phyloP scores from a whole-genome alignment of 2,329 filamentous ascomycete species.

The Apiospora marii region DNA sequence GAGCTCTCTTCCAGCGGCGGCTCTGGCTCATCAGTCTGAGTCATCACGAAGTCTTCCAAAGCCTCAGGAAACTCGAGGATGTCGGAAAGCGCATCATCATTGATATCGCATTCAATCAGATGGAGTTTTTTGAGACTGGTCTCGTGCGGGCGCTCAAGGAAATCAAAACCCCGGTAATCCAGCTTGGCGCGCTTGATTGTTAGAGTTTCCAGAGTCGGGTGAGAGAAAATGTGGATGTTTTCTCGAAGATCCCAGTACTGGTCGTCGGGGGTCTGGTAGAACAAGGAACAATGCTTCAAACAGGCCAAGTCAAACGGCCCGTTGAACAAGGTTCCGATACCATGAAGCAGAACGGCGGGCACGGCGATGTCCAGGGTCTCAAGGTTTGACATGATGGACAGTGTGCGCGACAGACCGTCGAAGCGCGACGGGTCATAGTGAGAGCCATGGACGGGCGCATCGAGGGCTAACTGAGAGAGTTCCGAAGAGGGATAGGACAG shows the following conservation, averaged over 20 bases:
- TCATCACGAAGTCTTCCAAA: conserved; percentile 56
- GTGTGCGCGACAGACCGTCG: conserved; percentile 54
- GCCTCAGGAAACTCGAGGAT: conserved; percentile 53
- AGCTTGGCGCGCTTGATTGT: conserved; percentile 54
- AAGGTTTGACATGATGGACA: conserved; percentile 59
- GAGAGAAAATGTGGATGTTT: conserved; percentile 60
- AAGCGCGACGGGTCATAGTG: conserved; percentile 44
- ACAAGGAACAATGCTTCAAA: conserved; percentile 54
- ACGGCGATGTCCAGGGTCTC: conserved; percentile 56
- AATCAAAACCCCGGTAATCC: conserved; percentile 56
- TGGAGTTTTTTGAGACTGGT: conserved; percentile 53
- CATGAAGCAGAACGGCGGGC: conserved; percentile 51
- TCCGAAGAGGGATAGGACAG: conserved; percentile 54
- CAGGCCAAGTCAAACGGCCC: conserved; percentile 59
- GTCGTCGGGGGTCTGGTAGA: conserved; percentile 53
- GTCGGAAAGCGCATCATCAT: conserved; percentile 51
- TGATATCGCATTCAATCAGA: conserved; percentile 60
- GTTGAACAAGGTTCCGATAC: conserved; percentile 58
- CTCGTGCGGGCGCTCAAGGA: conserved; percentile 55
- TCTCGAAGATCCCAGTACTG: conserved; percentile 59
- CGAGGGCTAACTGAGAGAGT: conserved; percentile 50
- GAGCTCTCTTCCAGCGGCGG: conserved; percentile 56
- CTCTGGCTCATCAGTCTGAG: conserved; percentile 47
- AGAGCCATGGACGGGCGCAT: conserved; percentile 45
- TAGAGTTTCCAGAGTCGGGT: conserved; percentile 56